A percentile compares a stretch with the other conserved stretches of the same genome.
These are phyloP conservation scores for Cystofilobasidium capitatum DNA, from an alignment of 768 basidiomycete genomes.

Conservation along the genomic window DNA sequence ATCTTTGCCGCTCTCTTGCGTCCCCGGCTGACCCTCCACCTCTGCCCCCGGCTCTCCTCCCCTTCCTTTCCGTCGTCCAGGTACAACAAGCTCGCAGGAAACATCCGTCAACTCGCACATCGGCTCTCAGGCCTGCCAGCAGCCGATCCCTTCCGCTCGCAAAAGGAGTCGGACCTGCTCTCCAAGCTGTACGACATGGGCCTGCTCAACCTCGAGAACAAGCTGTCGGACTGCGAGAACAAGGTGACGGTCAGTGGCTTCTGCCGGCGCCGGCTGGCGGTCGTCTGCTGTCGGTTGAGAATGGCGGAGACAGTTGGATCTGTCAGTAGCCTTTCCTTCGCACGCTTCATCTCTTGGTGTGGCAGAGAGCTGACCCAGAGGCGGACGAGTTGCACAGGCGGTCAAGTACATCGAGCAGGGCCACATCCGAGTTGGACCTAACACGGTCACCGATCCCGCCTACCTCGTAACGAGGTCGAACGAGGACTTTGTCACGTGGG, in stretches of 20 bases:
- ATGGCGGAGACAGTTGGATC: conserved; percentile 94
- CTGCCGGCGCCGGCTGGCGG: conserved; percentile 80
- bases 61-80: conserved; percentile 38
- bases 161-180: conserved; percentile 76
- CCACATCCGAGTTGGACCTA: conserved; percentile 91
- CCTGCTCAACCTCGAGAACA: conserved; percentile 71
- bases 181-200: conserved; percentile 97
- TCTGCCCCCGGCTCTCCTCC: too few relatives aligned
- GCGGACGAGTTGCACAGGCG: conserved; percentile 49
- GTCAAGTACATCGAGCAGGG: conserved; percentile 97
- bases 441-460: conserved; percentile 91
- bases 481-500: conserved; percentile 99
- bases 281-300: conserved; percentile 80
- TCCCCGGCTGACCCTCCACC: neutral
- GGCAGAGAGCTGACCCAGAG: neutral
- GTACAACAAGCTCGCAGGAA: conserved; percentile 92
- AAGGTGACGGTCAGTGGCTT: conserved; percentile 93
- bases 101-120: conserved; percentile 73
- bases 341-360: neutral
- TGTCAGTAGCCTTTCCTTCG: conserved; percentile 46
- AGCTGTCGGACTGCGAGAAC: conserved; percentile 85
- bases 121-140: conserved; percentile 75
- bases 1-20: neutral
- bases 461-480: conserved; percentile 92
- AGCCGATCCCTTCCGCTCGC: conserved; percentile 73